These are phyloP conservation scores for Phytophthora crassamura DNA, from an alignment of 352 stramenopile genomes.

Conservation along the genomic window DNA sequence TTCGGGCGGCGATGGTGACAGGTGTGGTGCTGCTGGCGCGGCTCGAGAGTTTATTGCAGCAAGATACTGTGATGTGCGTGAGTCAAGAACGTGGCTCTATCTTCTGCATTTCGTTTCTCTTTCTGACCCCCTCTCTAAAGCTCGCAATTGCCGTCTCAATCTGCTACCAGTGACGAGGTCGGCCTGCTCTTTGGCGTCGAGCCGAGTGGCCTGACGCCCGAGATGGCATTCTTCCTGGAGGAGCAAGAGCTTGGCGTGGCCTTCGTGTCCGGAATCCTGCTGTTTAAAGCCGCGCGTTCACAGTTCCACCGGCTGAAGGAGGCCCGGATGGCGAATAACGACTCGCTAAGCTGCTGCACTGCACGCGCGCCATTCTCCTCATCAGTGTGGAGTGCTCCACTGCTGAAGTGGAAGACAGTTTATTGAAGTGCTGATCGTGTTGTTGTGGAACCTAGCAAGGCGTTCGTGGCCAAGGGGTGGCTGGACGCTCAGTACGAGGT, in stretches of 20 bases:
- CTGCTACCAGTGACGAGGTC: conserved; percentile 68
- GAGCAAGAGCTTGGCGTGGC: conserved; percentile 83
- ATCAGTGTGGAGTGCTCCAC: conserved; percentile 87
- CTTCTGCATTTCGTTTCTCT: not conserved
- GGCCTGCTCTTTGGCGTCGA: conserved; percentile 71
- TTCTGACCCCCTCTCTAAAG: not conserved
- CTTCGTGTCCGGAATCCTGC: conserved; percentile 50
- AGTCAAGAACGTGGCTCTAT: not conserved
- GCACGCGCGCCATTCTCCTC: conserved; percentile 69
- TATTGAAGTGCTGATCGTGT: not conserved
- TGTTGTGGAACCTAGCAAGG: conserved; percentile 48
- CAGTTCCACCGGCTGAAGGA: conserved; percentile 61
- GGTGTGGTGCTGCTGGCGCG: conserved; percentile 45
- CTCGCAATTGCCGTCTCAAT: not conserved
- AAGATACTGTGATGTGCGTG: conserved; percentile 75
- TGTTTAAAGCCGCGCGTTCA: conserved; percentile 65
- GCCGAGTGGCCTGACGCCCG: conserved; percentile 46
- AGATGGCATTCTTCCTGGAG: conserved; percentile 69
- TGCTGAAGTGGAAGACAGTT: not conserved
- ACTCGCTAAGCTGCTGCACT: conserved; percentile 48
- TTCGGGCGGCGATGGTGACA: conserved; percentile 14
- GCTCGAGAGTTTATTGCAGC: conserved; percentile 54
- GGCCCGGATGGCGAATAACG: conserved; percentile 7
- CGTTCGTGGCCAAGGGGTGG: conserved; percentile 51
- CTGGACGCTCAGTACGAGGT: conserved; percentile 56